Conservation (phyloP, 169 alveolate genomes). For the Babesia bigemina region DNA sequence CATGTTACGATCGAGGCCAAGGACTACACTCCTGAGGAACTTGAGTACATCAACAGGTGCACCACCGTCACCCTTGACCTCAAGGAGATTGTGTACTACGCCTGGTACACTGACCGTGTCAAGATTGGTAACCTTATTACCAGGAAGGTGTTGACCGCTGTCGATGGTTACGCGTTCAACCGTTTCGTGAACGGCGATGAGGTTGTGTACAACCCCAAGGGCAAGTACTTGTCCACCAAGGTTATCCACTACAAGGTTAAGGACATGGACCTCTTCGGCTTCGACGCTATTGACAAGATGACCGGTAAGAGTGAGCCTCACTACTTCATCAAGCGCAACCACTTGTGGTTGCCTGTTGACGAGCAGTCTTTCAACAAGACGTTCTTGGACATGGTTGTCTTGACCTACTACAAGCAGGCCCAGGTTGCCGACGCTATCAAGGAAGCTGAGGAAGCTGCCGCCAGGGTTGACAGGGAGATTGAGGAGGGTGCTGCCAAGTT, state of each 20-base stretch:
- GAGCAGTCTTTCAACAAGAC: constrained; percentile 2
- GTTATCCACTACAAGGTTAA: constrained; percentile 27
- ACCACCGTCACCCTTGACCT: constrained; percentile 5
- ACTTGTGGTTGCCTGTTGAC: constrained; percentile 1
- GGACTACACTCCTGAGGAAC: background rate
- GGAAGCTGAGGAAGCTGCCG: background rate
- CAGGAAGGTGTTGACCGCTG: constrained; percentile 29
- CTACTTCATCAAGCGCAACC: constrained; percentile 5
- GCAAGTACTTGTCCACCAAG: constrained; percentile 11
- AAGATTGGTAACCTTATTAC: background rate
- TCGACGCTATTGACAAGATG: constrained; percentile 7
- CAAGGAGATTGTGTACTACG: background rate
- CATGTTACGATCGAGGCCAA: background rate
- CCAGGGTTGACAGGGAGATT: background rate
- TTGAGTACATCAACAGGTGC: background rate
- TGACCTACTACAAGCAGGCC: background rate
- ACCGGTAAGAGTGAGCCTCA: background rate
- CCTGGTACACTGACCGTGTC: constrained; percentile 23
- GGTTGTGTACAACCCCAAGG: constrained; percentile 5
- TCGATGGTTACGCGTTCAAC: constrained; percentile 2
- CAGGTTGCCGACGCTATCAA: background rate
- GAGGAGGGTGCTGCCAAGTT: background rate
- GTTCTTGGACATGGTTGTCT: background rate
- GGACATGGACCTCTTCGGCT: constrained; percentile 18
- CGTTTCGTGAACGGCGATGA: constrained; percentile 7